Evolutionary conservation across 192 early-diverging fungal species (phyloP).

Genomic region (Backusella liffmaniae): DNA sequence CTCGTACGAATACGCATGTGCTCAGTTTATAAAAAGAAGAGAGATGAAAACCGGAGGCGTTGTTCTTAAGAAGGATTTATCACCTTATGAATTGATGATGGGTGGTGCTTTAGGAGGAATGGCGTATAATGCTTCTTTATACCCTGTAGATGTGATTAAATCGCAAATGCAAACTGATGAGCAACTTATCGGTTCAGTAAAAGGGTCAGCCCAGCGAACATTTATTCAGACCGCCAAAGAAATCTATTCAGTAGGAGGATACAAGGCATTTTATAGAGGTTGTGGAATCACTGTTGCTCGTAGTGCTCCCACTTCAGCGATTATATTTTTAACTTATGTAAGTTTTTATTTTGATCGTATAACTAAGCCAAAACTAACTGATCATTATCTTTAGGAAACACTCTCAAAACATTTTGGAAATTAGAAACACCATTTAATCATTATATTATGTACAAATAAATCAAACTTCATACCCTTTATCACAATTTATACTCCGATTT

Average conservation of each 20-base stretch:
- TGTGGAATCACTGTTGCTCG: conserved; percentile 90
- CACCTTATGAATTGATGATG: conserved; percentile 70
- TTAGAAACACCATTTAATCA: not conserved
- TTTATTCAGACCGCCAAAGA: conserved; percentile 65
- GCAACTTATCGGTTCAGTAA: conserved; percentile 38
- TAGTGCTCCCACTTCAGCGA: conserved; percentile 88
- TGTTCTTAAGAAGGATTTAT: conserved; percentile 72
- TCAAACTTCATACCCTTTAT: conserved; percentile 3
- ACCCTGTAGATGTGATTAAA: conserved; percentile 95
- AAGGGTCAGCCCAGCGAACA: conserved; percentile 9
- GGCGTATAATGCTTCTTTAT: conserved; percentile 82
- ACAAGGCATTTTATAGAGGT: conserved; percentile 88
- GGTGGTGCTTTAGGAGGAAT: conserved; percentile 93
- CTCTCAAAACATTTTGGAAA: not conserved
- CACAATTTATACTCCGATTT: too few species aligned
- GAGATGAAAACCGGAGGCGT: conserved; percentile 18
- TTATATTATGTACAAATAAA: not conserved
- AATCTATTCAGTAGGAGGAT: conserved; percentile 77
- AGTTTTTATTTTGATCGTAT: conserved; percentile 30
- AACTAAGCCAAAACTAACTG: not conserved
- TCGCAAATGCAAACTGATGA: conserved; percentile 89
- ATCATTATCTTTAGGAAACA: not conserved
- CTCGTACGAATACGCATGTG: conserved; percentile 80
- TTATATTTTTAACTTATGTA: conserved; percentile 97
- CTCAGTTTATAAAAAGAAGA: conserved; percentile 46